Percentiles rank a stretch among this genome's conserved stretches.
These are phyloP conservation scores for Colletotrichum tamarilloi DNA, from an alignment of 2,329 filamentous ascomycete species.

Conservation along the genomic window DNA sequence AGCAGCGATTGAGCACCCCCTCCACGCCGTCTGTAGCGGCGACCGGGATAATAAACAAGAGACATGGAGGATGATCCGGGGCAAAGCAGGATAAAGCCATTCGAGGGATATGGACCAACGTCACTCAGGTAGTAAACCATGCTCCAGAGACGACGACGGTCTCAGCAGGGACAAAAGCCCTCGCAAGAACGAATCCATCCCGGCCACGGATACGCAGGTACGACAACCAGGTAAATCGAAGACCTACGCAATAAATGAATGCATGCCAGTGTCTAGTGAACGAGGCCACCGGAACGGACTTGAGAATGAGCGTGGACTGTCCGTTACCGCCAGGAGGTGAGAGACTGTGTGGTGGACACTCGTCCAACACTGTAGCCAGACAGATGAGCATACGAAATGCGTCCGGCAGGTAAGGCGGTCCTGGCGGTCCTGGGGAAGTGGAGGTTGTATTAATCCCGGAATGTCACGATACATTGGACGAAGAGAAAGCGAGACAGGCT, in stretches of 20 bases:
- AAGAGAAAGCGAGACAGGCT: conserved; percentile 2
- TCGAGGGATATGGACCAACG: neutral
- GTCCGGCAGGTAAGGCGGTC: neutral
- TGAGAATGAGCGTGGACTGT: conserved; percentile 26
- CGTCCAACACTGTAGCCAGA: conserved; percentile 17
- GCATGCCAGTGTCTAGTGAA: conserved; percentile 16
- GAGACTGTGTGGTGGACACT: conserved; percentile 9
- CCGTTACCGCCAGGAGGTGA: neutral
- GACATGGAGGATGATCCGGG: conserved; percentile 17
- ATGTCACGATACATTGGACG: conserved; percentile 21
- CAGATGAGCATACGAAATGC: neutral
- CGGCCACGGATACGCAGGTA: neutral
- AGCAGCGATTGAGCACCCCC: conserved; percentile 1
- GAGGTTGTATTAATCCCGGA: neutral
- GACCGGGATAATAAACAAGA: neutral
- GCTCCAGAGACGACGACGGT: neutral
- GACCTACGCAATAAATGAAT: conserved; percentile 8
- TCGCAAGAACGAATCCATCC: neutral
- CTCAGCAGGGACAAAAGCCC: neutral
- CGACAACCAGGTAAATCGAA: neutral
- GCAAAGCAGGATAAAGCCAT: conserved; percentile 13
- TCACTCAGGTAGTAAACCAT: neutral
- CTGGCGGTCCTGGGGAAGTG: conserved; percentile 9
- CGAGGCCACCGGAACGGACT: neutral
- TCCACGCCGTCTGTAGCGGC: neutral